Evolutionary conservation across 306 rosid species (phyloP), one percentile per base, ranked within the genome.

Genomic region (Lablab purpureus): DNA sequence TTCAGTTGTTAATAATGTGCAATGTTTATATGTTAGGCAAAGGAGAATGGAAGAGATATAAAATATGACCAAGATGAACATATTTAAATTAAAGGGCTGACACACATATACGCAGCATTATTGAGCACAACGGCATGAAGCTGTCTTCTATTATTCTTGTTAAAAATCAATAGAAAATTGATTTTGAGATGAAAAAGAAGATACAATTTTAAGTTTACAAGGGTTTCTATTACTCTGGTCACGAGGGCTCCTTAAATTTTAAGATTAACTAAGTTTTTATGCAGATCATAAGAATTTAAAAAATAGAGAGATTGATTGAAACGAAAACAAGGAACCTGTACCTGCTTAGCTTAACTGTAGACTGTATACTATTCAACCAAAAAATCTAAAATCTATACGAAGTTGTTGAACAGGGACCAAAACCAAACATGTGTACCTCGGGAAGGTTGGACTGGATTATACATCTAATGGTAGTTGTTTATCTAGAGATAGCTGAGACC

Each of bases 401-500:
- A 76, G 14, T 17, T 54, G 17, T 27, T 23, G 76, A 72, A 74
- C 45, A 79, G 75, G 73, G 49, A 73, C 11, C 22, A 21, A 23
- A 82, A 77, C 71, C 79, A 74, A 80, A 65, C 79, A 46, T 71
- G 28, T 68, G 46, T 49, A 72, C 58, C 78, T 78, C 45, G 11
- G 37, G 46, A 83, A 52, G 60, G 49, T 77, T 52, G 74, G 30
- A 21, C 15, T 27, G 47, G 3, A 63, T 68, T 88, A 91, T 73
- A 94, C 94, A 87, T 89, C 81, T 76, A 75, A 87, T 56, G 74
- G 51, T 11, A 40, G 68, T 55, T 45, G 47, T 59, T 79, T 73
- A 18, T 81, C 81, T 64, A 82, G 90, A 76, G 92, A 65, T 56
- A 80, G 78, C 52, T 85, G 91, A 80, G 87, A 71, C 66, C 91